These are phyloP conservation scores for Gossypium aridum DNA, from an alignment of 441 rosid genomes.

Conservation along the genomic window DNA sequence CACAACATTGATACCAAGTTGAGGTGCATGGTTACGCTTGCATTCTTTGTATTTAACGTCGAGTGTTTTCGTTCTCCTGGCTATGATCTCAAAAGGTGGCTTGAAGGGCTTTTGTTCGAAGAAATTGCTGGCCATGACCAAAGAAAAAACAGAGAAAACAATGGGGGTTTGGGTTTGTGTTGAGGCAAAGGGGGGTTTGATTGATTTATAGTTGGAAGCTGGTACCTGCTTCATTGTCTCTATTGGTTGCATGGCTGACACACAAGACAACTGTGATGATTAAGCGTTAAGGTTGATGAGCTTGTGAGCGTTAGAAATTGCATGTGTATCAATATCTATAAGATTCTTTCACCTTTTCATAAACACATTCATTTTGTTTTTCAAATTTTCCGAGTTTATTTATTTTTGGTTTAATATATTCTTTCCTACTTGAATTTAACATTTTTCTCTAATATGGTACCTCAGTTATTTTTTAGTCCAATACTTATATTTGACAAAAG, in stretches of 20 bases:
- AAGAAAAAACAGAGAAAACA: neutral
- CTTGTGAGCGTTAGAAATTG: neutral
- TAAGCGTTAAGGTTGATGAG: neutral
- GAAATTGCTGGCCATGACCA: neutral
- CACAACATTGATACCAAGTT: neutral
- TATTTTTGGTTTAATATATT: neutral
- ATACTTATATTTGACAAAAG: too few relatives aligned
- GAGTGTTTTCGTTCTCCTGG: neutral
- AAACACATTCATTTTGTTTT: neutral
- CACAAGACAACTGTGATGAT: neutral
- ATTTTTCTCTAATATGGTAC: too few relatives aligned
- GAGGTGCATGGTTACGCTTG: slow-evolving; percentile 10
- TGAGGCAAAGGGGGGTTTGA: neutral
- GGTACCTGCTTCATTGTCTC: neutral
- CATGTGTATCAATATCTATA: neutral
- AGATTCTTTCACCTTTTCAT: neutral
- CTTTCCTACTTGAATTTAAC: neutral
- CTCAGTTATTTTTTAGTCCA: too few relatives aligned
- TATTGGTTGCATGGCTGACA: slow-evolving; percentile 10
- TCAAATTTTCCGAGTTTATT: neutral
- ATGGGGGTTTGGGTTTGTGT: neutral
- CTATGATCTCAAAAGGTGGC: neutral
- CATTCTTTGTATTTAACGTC: neutral
- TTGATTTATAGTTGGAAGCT: neutral
- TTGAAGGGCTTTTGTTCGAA: neutral